Evolutionary conservation across 2,329 filamentous ascomycete species (phyloP).

Genomic region (Aspergillus spinulosporus): DNA sequence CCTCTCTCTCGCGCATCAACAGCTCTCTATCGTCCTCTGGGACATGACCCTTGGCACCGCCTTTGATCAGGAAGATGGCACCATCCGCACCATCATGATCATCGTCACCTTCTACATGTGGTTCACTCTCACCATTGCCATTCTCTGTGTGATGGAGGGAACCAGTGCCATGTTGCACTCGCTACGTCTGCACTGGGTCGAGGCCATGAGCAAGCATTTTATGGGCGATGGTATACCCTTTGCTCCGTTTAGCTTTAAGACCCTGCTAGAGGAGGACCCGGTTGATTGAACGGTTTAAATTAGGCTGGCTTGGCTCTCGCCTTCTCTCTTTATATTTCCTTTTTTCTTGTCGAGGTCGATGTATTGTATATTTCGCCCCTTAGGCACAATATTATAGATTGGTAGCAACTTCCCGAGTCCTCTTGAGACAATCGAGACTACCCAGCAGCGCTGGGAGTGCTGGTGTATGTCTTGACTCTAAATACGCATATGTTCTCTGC

Average conservation of each 20-base stretch:
- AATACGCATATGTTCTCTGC: no score
- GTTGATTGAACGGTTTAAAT: slow-evolving; percentile 38
- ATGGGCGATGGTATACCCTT: slow-evolving; percentile 87
- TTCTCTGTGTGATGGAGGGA: slow-evolving; percentile 92
- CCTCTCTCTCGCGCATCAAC: slow-evolving; percentile 93
- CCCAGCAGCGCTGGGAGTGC: neutral
- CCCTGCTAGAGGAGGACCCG: slow-evolving; percentile 76
- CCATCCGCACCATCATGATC: slow-evolving; percentile 73
- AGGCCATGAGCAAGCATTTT: slow-evolving; percentile 97
- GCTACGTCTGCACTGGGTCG: slow-evolving; percentile 90
- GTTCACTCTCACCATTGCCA: slow-evolving; percentile 78
- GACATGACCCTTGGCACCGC: slow-evolving; percentile 86
- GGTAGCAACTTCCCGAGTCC: neutral
- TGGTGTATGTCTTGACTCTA: no score
- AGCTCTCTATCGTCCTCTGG: slow-evolving; percentile 95
- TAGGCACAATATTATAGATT: slow-evolving; percentile 2
- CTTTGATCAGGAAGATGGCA: slow-evolving; percentile 63
- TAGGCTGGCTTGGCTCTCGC: slow-evolving; percentile 1
- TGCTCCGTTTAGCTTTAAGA: slow-evolving; percentile 83
- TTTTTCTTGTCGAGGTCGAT: slow-evolving; percentile 5
- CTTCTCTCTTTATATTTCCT: slow-evolving; percentile 11
- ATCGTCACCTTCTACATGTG: slow-evolving; percentile 83
- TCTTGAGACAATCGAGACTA: no score
- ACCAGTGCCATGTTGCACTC: slow-evolving; percentile 95
- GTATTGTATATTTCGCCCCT: slow-evolving; percentile 14